Evolutionary conservation across 495 filamentous ascomycete genomes (phyloP).

Genomic region (Usnea hakonensis): DNA sequence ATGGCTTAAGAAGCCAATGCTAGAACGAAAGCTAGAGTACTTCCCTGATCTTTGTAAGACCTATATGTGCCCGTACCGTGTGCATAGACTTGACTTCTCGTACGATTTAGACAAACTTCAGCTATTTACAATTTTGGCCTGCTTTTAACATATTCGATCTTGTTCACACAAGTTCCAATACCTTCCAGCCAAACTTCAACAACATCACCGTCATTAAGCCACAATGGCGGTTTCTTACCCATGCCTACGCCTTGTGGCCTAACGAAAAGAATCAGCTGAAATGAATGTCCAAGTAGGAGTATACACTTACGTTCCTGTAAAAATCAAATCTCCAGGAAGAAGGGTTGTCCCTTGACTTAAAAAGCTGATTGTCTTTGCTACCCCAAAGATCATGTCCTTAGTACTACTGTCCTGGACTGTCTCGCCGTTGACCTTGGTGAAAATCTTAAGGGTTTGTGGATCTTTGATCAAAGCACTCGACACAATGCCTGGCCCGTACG

Average conservation of each 20-base stretch:
- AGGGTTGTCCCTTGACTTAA: conserved; percentile 71
- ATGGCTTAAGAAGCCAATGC: neutral
- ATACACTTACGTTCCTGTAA: conserved; percentile 69
- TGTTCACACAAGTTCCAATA: conserved; percentile 65
- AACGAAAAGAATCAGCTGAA: conserved; percentile 15
- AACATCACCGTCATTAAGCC: conserved; percentile 74
- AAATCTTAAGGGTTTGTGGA: conserved; percentile 59
- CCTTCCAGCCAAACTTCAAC: conserved; percentile 67
- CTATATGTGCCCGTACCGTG: neutral
- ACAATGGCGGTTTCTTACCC: conserved; percentile 63
- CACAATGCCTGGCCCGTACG: conserved; percentile 75
- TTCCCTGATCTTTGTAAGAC: neutral
- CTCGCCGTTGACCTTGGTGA: conserved; percentile 63
- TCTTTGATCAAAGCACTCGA: conserved; percentile 56
- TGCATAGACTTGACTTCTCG: too few relatives aligned
- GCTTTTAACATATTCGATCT: conserved; percentile 38
- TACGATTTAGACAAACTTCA: neutral
- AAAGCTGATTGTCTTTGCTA: conserved; percentile 65
- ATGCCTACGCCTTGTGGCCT: conserved; percentile 73
- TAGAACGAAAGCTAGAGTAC: neutral
- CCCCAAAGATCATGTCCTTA: conserved; percentile 73
- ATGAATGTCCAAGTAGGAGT: neutral
- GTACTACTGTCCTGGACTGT: conserved; percentile 67
- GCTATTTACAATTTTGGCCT: conserved; percentile 11
- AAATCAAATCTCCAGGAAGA: conserved; percentile 72